Evolutionary conservation across 148 eudicot genomes (phyloP).

Genomic region (Nepenthes gracilis): DNA sequence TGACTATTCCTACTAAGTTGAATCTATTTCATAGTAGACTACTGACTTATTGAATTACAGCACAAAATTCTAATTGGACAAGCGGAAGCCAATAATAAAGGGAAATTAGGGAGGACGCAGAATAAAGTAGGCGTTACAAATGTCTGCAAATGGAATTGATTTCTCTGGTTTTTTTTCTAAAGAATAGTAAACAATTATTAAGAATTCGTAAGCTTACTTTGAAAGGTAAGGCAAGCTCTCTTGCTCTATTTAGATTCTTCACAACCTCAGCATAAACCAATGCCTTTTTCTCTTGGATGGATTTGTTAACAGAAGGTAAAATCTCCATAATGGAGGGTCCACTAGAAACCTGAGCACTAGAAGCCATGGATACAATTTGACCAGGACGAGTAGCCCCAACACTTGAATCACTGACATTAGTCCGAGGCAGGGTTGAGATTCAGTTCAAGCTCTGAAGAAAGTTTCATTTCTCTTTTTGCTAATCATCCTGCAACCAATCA

Average conservation of each 20-base stretch:
- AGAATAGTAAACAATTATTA: too few species aligned
- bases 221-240: slow-evolving; percentile 59
- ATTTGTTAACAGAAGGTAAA: slow-evolving; percentile 41
- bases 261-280: slow-evolving; percentile 69
- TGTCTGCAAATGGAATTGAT: too few species aligned
- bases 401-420: slow-evolving; percentile 40
- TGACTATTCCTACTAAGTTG: too few species aligned
- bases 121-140: too few species aligned
- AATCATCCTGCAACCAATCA: slow-evolving; percentile 57
- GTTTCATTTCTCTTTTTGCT: slow-evolving; percentile 86
- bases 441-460: slow-evolving; percentile 85
- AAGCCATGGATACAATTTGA: slow-evolving; percentile 45
- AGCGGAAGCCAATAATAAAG: too few species aligned
- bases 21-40: too few species aligned
- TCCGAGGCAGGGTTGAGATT: slow-evolving; percentile 67
- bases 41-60: too few species aligned
- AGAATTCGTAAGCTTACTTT: slow-evolving; percentile 38
- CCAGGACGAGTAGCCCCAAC: slow-evolving; percentile 37
- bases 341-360: slow-evolving; percentile 41
- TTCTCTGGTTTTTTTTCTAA: too few species aligned
- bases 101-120: too few species aligned
- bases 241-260: slow-evolving; percentile 61
- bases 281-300: slow-evolving; percentile 73
- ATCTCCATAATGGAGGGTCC: slow-evolving; percentile 61
- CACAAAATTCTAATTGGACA: too few species aligned